Evolutionary conservation across 148 eudicot species (phyloP).

Genomic region (Limonium bicolor): DNA sequence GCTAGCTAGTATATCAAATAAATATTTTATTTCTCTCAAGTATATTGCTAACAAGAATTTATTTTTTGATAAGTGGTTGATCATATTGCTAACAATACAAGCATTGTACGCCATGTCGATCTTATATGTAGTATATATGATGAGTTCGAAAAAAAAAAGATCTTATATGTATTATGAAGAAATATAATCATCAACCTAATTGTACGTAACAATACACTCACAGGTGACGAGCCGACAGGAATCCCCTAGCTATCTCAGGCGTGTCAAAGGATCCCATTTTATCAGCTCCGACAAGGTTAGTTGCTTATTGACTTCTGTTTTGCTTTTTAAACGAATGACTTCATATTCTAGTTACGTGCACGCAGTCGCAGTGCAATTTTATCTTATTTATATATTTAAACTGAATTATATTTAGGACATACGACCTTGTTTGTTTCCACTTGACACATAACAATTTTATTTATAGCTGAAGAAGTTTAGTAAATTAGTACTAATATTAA

Average conservation of each 20-base stretch:
- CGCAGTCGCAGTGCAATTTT: too few relatives aligned
- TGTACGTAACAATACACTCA: background rate
- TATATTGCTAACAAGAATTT: background rate
- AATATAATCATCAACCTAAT: background rate
- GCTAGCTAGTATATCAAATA: background rate
- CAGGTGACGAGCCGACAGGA: background rate
- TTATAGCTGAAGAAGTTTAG: background rate
- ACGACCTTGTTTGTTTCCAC: background rate
- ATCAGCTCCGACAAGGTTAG: constrained; percentile 3
- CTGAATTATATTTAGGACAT: background rate
- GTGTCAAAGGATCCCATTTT: background rate
- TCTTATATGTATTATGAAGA: background rate
- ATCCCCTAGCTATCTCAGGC: background rate
- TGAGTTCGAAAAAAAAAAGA: background rate
- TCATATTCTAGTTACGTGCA: background rate
- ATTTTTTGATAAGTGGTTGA: background rate
- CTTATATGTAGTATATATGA: background rate
- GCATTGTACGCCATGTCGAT: background rate
- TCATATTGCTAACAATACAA: background rate
- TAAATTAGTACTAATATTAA: background rate
- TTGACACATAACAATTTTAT: too few relatives aligned
- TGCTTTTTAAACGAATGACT: background rate
- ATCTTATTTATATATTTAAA: background rate
- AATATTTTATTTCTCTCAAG: background rate
- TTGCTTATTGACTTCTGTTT: background rate